Evolutionary conservation across 2,329 filamentous ascomycete genomes (phyloP), one percentile per base, ranked within the genome.

Genomic region (Diaporthe aspalathi): DNA sequence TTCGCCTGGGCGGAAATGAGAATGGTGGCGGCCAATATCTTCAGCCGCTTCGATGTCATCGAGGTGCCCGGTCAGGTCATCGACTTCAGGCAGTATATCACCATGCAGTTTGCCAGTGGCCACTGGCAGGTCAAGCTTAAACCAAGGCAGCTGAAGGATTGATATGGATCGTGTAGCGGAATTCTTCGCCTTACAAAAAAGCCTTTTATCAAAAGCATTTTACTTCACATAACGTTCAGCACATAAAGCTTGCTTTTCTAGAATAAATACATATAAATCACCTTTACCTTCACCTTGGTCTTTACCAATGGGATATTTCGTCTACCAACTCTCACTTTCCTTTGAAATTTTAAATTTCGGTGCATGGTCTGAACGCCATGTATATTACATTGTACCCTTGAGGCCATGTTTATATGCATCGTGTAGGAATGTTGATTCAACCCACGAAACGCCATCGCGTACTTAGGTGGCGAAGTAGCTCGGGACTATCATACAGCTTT

Each of bases 1-100:
- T 76, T 76, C 9, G 74, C 75, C 3, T 76, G 75, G 75, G 75
- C 75, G 1, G 75, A 77, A 47, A 76, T 77, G 75, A 57, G 75
- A 70, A 74, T 76, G 70, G 74, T 76, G 5, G 72, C 74, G 3
- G 74, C 75, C 47, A 75, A 74, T 35, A 63, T 76, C 9, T 71
- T 76, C 11, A 74, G 72, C n/a, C 71, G 74, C 45, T 76, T 74
- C 17, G 74, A 76, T 43, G 70, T 76, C n/a, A 52, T 72, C 3
- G 75, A 76, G 47, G 74, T 75, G 8, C 74, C 72, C 2, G 73
- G 70, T 4, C 75, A 77, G 57, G 40, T 73, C 22, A 72, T 76
- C 7, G 75, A 76, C 67, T 77, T 73, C 67, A 63, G 75, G 7
- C 76, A 77, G 43, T 77, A 73, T 57, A 77, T 76, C 52, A 76